A percentile compares a stretch with the other conserved stretches of the same genome.
phyloP scores from a whole-genome alignment of 2,329 filamentous ascomycete species.

The Daldinia sp. region DNA sequence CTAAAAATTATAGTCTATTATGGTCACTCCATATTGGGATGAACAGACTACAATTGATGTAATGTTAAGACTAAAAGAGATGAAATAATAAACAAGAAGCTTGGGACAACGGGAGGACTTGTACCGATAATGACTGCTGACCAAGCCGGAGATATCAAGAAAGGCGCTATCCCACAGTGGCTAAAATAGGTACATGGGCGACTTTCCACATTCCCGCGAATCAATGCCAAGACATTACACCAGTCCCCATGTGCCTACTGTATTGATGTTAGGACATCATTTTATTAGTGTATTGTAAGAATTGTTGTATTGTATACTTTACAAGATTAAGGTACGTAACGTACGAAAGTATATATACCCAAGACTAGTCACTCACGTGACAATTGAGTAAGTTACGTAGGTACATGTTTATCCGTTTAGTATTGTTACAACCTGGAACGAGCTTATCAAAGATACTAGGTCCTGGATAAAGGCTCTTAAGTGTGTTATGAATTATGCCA shows the following conservation, averaged over 20 bases:
- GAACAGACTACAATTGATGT: constrained; percentile 11
- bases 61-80: constrained; percentile 10
- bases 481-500: background rate
- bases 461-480: background rate
- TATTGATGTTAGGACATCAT: too few species aligned
- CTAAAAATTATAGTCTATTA: background rate
- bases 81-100: constrained; percentile 24
- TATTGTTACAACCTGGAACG: too few species aligned
- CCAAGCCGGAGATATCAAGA: constrained; percentile 40
- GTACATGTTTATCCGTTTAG: background rate
- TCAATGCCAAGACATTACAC: constrained; percentile 27
- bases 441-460: too few species aligned
- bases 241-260: constrained; percentile 14
- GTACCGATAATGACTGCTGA: constrained; percentile 31
- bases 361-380: too few species aligned
- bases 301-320: too few species aligned
- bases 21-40: constrained; percentile 17
- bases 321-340: too few species aligned
- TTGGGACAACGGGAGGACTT: constrained; percentile 17
- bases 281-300: too few species aligned
- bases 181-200: constrained; percentile 21
- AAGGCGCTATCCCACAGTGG: constrained; percentile 23
- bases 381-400: constrained; percentile 1
- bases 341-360: too few species aligned
- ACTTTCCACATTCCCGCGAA: constrained; percentile 22